Base-by-base conservation (phyloP, 116 monocot genomes). In the Posidonia oceanica region DNA sequence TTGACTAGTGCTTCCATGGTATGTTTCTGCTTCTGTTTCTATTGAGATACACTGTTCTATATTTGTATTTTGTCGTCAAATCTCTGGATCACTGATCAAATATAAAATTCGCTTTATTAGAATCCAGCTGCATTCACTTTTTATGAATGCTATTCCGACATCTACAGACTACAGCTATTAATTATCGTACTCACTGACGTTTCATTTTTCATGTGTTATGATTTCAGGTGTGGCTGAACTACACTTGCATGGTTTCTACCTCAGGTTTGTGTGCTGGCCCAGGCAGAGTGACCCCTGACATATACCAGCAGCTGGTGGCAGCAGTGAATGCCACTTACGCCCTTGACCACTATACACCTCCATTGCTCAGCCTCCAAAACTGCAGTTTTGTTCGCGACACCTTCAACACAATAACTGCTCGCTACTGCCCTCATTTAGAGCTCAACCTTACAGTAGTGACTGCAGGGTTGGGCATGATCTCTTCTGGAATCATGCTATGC, bases 301-400 rank as follows among this genome's bases (percentile, higher is more conserved):
- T 87, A 14, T 85, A 85, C 65, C 29, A 8, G 13, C 79, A 94
- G 63, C 75, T 90, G 61, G 77, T 75, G 14, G 54, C 66, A 14
- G 94, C 90, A 1, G 87, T 85, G 13, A 94, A 94, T 69, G 94
- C 77, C 42, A 90, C 83, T 73, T 94, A 87, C 22, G 90, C 90
- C 17, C 80, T 94, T 21, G 82, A 87, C 56, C 83, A 90, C 76
- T 90, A 94, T 54, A 75, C 83, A 12, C 87, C 90, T 2, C 41
- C 85, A 6, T 67, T 94, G 6, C 83, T 94, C 54, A 90, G 77
- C 69, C 82, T 94, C 7, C 81, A 79, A 67, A 79, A 94, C 73
- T 94, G 94, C 85, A 82, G 76, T 36, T 94, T 94, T 66, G 94
- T 90, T 65, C 87, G 87, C 1, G 80, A 81, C 38, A 87, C 85